Conservation (phyloP, 306 rosid species). For the Benincasa hispida region DNA sequence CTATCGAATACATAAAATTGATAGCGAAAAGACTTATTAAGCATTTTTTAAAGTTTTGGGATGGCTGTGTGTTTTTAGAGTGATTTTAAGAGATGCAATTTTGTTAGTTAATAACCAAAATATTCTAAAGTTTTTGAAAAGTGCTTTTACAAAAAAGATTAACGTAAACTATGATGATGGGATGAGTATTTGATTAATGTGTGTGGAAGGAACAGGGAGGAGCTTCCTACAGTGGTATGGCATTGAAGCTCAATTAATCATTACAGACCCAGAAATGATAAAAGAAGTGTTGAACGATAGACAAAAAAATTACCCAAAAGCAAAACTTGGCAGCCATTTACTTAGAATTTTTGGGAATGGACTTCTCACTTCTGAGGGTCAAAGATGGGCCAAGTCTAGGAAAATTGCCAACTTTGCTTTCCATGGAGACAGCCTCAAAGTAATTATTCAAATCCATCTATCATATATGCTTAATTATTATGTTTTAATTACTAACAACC, state of each 20-base stretch:
- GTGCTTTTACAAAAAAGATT: too few relatives aligned
- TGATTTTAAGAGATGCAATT: too few relatives aligned
- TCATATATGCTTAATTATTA: too few relatives aligned
- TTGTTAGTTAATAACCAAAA: too few relatives aligned
- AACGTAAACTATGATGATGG: too few relatives aligned
- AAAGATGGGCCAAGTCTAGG: conserved; percentile 16
- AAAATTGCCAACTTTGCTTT: conserved; percentile 25
- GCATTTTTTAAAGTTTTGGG: too few relatives aligned
- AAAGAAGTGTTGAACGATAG: conserved; percentile 13
- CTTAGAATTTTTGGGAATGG: conserved; percentile 24
- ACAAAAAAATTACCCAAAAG: background rate
- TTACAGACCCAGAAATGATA: conserved; percentile 17
- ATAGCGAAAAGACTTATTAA: too few relatives aligned
- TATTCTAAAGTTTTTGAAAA: too few relatives aligned
- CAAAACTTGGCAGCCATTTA: background rate
- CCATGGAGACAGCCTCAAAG: conserved; percentile 29
- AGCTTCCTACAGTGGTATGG: conserved; percentile 23
- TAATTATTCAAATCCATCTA: background rate
- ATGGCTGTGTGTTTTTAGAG: too few relatives aligned
- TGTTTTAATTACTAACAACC: too few relatives aligned
- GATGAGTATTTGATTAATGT: too few relatives aligned
- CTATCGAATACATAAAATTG: too few relatives aligned
- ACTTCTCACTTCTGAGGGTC: conserved; percentile 7
- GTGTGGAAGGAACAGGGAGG: conserved; percentile 8
- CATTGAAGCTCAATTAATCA: conserved; percentile 5